Evolutionary conservation across 345 rosid species (phyloP).

Genomic region (Rubroshorea leprosula): DNA sequence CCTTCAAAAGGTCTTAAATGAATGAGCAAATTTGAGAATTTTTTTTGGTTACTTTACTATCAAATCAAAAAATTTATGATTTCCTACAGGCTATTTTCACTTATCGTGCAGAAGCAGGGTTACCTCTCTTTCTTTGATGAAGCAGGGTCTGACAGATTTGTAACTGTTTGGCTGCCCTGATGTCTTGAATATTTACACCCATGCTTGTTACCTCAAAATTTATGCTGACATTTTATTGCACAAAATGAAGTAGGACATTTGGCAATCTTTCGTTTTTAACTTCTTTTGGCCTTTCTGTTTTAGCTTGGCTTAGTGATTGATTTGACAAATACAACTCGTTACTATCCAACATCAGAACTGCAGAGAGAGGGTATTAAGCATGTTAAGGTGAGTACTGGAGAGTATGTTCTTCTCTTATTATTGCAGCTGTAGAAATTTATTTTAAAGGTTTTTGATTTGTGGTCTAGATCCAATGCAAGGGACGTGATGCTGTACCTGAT

Average conservation of each 20-base stretch:
- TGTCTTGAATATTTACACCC: not conserved
- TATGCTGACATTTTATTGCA: no score
- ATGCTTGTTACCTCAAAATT: not conserved
- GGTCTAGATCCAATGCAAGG: conserved; percentile 81
- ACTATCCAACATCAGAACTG: conserved; percentile 68
- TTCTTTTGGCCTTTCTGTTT: no score
- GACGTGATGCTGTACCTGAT: conserved; percentile 89
- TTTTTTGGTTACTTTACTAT: no score
- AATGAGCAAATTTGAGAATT: not conserved
- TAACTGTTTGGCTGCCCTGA: not conserved
- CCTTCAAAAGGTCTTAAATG: not conserved
- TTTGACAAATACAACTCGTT: conserved; percentile 90
- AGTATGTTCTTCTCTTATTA: conserved; percentile 2
- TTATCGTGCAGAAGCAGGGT: no score
- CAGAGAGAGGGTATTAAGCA: conserved; percentile 86
- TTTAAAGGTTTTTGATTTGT: conserved; percentile 17
- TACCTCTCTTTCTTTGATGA: no score
- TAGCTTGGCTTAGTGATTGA: conserved; percentile 86
- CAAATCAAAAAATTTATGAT: no score
- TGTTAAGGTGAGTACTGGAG: conserved; percentile 57
- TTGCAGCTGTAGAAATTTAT: conserved; percentile 1
- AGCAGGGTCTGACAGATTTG: no score
- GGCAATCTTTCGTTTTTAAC: no score
- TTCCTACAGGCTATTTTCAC: no score
- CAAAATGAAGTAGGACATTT: no score